phyloP scores from a whole-genome alignment of 129 eudicot species.

The Chrysanthemum makinoi region DNA sequence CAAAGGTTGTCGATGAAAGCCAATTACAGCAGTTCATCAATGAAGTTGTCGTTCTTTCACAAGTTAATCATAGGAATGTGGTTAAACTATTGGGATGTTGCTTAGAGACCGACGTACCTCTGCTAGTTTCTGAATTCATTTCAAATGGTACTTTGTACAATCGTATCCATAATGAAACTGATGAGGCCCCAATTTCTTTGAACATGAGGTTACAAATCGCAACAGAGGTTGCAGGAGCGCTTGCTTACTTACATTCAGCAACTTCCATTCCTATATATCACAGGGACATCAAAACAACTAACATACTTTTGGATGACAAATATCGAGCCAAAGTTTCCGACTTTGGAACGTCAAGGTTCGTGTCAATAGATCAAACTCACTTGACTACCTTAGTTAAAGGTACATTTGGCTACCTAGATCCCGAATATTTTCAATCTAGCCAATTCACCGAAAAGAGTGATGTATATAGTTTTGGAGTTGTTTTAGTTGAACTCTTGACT shows the following conservation, averaged over 20 bases:
- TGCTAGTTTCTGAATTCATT: not conserved
- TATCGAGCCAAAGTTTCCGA: not conserved
- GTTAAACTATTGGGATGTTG: constrained; percentile 8
- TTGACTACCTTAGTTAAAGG: constrained; percentile 5
- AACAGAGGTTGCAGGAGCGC: not conserved
- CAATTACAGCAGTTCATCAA: constrained; percentile 3
- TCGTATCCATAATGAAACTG: not conserved
- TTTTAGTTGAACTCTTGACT: too few relatives aligned
- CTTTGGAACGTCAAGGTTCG: not conserved
- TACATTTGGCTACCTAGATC: not conserved
- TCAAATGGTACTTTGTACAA: not conserved
- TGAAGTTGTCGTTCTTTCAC: not conserved
- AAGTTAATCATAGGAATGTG: constrained; percentile 11
- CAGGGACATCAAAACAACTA: not conserved
- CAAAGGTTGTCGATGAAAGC: constrained; percentile 1
- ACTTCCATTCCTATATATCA: not conserved
- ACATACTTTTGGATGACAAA: not conserved
- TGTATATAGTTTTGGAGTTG: too few relatives aligned
- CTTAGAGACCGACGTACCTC: not conserved
- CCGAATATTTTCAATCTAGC: too few relatives aligned
- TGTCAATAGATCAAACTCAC: constrained; percentile 8
- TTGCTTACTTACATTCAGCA: not conserved
- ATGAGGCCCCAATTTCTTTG: not conserved
- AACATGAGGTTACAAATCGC: not conserved
- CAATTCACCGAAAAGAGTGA: too few relatives aligned